Conservation (phyloP, 768 basidiomycete species). For the Suillus hirtellus region DNA sequence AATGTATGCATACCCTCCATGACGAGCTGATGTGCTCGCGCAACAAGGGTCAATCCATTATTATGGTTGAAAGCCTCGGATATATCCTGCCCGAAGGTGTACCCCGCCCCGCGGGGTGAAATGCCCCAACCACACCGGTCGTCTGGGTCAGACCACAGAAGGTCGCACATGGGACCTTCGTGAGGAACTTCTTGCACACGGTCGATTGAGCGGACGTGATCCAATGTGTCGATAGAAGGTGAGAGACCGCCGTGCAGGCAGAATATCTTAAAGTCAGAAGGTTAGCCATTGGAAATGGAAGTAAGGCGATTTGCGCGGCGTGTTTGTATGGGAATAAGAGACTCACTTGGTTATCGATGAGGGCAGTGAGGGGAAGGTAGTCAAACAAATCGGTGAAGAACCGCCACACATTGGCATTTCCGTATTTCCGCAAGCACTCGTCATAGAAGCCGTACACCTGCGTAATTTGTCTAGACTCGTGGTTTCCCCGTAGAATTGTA, state of each 20-base stretch:
- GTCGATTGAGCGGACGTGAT: slow-evolving; percentile 98
- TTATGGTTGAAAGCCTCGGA: slow-evolving; percentile 99
- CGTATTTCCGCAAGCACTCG: slow-evolving; percentile 99
- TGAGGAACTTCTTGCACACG: slow-evolving; percentile 99
- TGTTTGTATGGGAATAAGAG: slow-evolving; percentile 2
- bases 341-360: slow-evolving; percentile 98
- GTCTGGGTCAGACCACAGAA: slow-evolving; percentile 99
- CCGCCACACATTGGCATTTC: slow-evolving; percentile 99
- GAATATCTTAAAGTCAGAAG: slow-evolving; percentile 71
- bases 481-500: slow-evolving; percentile 96
- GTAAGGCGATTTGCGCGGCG: neutral
- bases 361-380: slow-evolving; percentile 93
- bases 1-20: slow-evolving; percentile 79
- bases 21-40: slow-evolving; percentile 90
- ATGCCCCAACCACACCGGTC: slow-evolving; percentile 99
- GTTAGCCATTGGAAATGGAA: slow-evolving; percentile 7
- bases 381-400: slow-evolving; percentile 99
- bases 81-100: slow-evolving; percentile 99
- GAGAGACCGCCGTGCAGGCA: slow-evolving; percentile 97
- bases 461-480: slow-evolving; percentile 99
- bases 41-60: slow-evolving; percentile 95
- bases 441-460: slow-evolving; percentile 99
- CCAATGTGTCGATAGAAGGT: slow-evolving; percentile 98
- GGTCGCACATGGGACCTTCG: slow-evolving; percentile 99
- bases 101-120: slow-evolving; percentile 97